Base-by-base conservation (phyloP, 208 protist genomes). In the Lotmaria passim region DNA sequence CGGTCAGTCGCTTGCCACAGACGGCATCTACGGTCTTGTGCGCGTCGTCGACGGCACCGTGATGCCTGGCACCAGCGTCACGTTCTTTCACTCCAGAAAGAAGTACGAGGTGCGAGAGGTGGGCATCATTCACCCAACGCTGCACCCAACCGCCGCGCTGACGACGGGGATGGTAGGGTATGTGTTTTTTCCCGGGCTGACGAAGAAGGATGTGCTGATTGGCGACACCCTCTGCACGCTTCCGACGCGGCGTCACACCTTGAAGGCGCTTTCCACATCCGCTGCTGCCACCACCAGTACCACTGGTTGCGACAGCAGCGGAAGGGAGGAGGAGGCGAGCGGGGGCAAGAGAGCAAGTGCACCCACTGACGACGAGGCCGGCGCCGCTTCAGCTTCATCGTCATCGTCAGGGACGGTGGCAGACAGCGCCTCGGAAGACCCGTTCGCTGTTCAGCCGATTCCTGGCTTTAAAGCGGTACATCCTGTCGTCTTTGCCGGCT, bases 141-240 rank as follows among this genome's bases (percentile, higher is more conserved):
- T 93, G 30, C 71, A 87, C 41, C 85, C 92, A 8, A 94, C 87
- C 0, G 72, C 72, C n/a, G 85, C 82, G 15, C 82, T 97, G 14
- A 90, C 83, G 7, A 69, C 93, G 0, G 98, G 98, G 4, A 98
- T 99, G 89, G 98, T 99, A 1, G 98, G 98, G 30, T 99, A 98
- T 69, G 69, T 99, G 15, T 85, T 97, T 39, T 76, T 92, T 41
- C 82, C 86, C 14, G 96, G 96, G 26, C 79, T 95, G 43, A 74
- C 48, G 1, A 81, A 87, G 39, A 76, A 79, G n/a, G 97, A 98
- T 23, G 95, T 98, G 33, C 82, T 79, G 19, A 90, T 99, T 7
- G 98, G 98, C 48, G 98, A 99, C 64, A 99, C 98, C 6, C 58
- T 99, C 55, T 95, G 82, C 69, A 87, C 76, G 10, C 52, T 90